phyloP scores from a whole-genome alignment of 257 asterid species.

The Solanum peruvianum region DNA sequence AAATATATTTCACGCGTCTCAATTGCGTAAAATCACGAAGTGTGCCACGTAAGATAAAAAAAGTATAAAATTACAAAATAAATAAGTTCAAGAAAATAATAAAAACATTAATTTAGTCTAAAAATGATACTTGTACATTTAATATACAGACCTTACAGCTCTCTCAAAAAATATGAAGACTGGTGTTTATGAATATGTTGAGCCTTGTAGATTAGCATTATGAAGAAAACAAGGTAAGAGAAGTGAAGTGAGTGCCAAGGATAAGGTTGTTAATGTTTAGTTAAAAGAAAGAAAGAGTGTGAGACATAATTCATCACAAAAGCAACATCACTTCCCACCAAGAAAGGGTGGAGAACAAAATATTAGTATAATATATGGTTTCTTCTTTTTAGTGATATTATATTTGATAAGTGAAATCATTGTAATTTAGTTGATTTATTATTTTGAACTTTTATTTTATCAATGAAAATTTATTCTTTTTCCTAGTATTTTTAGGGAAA shows the following conservation, averaged over 20 bases:
- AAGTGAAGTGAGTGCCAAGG: background rate
- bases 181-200: background rate
- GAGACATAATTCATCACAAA: background rate
- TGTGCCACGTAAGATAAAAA: no score
- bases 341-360: background rate
- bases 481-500: background rate
- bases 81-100: no score
- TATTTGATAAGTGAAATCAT: background rate
- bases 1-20: no score
- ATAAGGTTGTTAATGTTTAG: background rate
- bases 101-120: no score
- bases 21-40: no score
- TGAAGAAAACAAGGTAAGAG: background rate
- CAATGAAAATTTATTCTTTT: background rate
- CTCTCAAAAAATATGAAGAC: background rate
- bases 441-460: background rate
- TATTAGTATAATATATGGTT: background rate
- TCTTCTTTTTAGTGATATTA: background rate
- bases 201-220: background rate
- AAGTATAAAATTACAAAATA: no score
- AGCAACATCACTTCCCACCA: slow-evolving; percentile 1
- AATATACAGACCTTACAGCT: no score
- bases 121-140: no score
- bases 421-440: background rate
- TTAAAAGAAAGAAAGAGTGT: background rate